Conservation (phyloP, 139 green algal genomes). For the Gonium pectorale region DNA sequence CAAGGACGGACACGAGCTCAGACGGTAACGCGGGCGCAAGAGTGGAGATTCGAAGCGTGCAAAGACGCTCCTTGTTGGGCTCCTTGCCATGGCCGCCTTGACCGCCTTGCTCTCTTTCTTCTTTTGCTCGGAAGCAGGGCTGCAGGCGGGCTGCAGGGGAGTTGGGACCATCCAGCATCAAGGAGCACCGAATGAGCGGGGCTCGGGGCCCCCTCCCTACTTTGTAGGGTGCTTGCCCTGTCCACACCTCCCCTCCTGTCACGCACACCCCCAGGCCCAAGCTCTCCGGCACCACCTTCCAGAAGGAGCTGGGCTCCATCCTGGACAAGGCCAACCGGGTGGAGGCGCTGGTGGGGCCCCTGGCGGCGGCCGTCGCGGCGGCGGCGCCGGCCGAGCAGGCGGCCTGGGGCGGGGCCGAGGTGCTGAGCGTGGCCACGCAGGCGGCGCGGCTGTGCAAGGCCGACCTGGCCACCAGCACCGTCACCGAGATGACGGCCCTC, state of each 20-base stretch:
- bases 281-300: constrained; percentile 89
- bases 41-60: no score
- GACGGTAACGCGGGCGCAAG: no score
- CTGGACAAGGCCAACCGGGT: constrained; percentile 91
- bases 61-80: no score
- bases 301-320: constrained; percentile 94
- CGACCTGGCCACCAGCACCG: constrained; percentile 92
- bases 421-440: constrained; percentile 47
- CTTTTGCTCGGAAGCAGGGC: no score
- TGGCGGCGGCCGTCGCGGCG: constrained; percentile 66
- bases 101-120: no score
- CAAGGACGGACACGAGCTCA: no score
- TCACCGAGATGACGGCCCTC: constrained; percentile 97
- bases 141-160: no score
- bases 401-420: constrained; percentile 6
- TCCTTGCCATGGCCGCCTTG: no score
- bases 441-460: constrained; percentile 84
- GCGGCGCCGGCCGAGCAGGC: constrained; percentile 8
- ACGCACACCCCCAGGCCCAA: constrained; percentile 59
- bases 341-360: constrained; percentile 72
- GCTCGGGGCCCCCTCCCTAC: no score
- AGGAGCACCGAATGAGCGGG: no score
- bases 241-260: background rate
- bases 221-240: no score
- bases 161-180: no score